Evolutionary conservation across 1,284 basidiomycete genomes (phyloP).

Genomic region (Spongispora temasekensis): DNA sequence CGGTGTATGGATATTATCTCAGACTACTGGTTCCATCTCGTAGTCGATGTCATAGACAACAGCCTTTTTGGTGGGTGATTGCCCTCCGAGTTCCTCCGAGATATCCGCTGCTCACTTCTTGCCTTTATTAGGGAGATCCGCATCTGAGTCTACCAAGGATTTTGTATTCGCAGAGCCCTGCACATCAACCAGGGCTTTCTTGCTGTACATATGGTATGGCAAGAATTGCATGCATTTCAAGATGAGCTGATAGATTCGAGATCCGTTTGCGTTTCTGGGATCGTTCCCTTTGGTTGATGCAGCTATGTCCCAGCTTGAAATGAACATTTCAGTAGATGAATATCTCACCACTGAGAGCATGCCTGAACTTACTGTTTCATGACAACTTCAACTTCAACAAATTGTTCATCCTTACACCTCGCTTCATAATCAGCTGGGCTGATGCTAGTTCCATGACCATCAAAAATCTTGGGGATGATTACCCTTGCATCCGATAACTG

Average conservation of each 20-base stretch:
- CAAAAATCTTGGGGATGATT: background rate
- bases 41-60: background rate
- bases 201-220: background rate
- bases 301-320: background rate
- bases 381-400: background rate
- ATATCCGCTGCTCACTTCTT: background rate
- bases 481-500: too few species aligned
- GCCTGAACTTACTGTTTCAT: background rate
- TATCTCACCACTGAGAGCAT: background rate
- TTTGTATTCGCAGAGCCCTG: background rate
- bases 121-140: background rate
- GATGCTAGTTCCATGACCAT: background rate
- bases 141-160: too few species aligned
- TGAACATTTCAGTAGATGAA: background rate
- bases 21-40: too few species aligned
- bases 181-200: background rate
- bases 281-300: background rate
- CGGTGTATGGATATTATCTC: too few species aligned
- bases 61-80: background rate
- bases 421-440: background rate
- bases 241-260: background rate
- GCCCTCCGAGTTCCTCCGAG: background rate
- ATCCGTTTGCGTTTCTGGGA: background rate
- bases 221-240: background rate
- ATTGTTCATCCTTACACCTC: background rate